Base-by-base conservation (phyloP, 192 early-diverging fungal species). In the Thamnidium elegans region DNA sequence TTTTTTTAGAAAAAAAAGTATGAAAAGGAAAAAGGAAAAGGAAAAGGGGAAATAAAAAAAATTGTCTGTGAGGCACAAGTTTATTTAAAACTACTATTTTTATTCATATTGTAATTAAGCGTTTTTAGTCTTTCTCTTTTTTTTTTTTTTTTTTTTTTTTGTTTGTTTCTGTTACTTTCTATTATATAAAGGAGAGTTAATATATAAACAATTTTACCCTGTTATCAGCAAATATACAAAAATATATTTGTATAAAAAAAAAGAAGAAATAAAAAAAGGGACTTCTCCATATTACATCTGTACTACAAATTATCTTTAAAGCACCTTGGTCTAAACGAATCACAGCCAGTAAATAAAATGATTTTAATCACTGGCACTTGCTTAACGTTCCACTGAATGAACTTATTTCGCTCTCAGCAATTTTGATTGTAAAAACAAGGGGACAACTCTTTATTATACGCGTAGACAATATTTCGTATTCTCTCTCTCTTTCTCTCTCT, bases 311-410 rank as follows among this genome's bases (percentile, higher is more conserved):
- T 6, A 31, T 14, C 17, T 7, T 34, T 56, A 36, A 39, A 20
- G n/a, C 34, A 39, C 31, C 14, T 15, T 7, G 36, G 15, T 19
- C 3, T 48, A 48, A 17, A 48, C 55, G 32, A 56, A 56, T 56
- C 55, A 56, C 17, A n/a, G n/a, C 10, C 10, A 34, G n/a, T 56
- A 34, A 56, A 19, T 56, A 39, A 56, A 56, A 56, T 56, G 55
- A 56, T 56, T 15, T 39, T 39, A 36, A 15, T 54, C 23, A 56
- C 31, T 56, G 8, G 7, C n/a, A 56, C 31, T 39, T 39, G 31
- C 31, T 56, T 14, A 10, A 56, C 15, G 55, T 56, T 56, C n/a
- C 8, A 56, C 55, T 56, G 26, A 54, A 54, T 39, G 36, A 39
- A 39, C 36, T 9, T 39, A 9, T 39, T 39, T 39, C 5, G 4